Conservation (phyloP, 805 yeast species). For the Starmerella roubikii region DNA sequence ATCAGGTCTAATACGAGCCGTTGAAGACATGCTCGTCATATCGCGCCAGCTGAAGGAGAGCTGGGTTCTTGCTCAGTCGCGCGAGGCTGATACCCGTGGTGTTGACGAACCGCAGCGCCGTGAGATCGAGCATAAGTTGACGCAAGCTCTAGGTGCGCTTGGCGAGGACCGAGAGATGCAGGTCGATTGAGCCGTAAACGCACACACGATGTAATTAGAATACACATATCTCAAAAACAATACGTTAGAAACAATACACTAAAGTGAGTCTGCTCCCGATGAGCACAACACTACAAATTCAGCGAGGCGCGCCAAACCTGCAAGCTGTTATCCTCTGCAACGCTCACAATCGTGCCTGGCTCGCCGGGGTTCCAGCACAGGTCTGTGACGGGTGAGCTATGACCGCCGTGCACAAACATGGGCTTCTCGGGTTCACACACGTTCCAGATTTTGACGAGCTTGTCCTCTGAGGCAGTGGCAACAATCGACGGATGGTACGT, state of each 20-base stretch:
- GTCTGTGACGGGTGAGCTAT: constrained; percentile 75
- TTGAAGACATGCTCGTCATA: constrained; percentile 29
- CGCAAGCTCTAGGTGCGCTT: background rate
- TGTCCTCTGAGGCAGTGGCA: constrained; percentile 55
- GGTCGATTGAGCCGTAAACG: too few relatives aligned
- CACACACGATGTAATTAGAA: too few relatives aligned
- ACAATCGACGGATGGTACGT: constrained; percentile 39
- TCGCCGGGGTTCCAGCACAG: constrained; percentile 68
- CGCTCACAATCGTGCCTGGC: constrained; percentile 58
- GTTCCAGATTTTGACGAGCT: constrained; percentile 29
- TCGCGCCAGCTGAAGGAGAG: constrained; percentile 31
- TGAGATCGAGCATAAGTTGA: background rate
- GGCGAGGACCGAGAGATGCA: too few relatives aligned
- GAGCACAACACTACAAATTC: too few relatives aligned
- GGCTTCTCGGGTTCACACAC: background rate
- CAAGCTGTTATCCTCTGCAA: constrained; percentile 73
- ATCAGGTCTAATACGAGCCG: constrained; percentile 26
- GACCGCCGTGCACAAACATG: constrained; percentile 71
- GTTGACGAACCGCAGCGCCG: background rate
- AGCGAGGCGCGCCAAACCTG: constrained; percentile 88
- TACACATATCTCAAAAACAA: too few relatives aligned
- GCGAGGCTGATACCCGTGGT: background rate
- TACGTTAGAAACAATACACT: too few relatives aligned
- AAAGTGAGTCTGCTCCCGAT: too few relatives aligned
- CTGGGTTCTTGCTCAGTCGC: constrained; percentile 31